Evolutionary conservation across 2,329 filamentous ascomycete genomes (phyloP).

Genomic region (Fusarium sublunatum): DNA sequence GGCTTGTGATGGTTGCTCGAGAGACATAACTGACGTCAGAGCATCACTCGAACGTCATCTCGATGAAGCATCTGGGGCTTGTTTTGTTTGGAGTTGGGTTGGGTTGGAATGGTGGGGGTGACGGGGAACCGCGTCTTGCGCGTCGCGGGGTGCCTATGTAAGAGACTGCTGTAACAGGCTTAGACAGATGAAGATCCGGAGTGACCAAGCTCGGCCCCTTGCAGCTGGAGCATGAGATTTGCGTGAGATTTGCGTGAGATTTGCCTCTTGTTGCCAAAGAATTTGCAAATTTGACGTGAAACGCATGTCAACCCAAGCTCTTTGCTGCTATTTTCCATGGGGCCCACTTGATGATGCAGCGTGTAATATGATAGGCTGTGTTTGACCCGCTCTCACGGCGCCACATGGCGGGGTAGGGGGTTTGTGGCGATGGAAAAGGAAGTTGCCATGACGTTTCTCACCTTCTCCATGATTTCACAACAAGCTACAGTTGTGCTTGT

Average conservation of each 20-base stretch:
- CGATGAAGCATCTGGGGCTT: conserved; percentile 16
- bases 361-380: conserved; percentile 8
- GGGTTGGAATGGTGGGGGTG: conserved; percentile 5
- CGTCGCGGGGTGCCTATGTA: conserved; percentile 27
- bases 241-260: neutral
- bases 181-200: neutral
- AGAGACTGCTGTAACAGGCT: neutral
- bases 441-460: conserved; percentile 11
- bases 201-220: conserved; percentile 14
- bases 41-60: conserved; percentile 36
- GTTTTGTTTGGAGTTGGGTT: conserved; percentile 20
- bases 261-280: neutral
- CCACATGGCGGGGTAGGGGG: conserved; percentile 30
- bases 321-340: neutral
- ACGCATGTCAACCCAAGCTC: conserved; percentile 6
- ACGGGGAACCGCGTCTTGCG: conserved; percentile 24
- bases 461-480: neutral
- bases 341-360: conserved; percentile 13
- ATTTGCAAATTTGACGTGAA: neutral
- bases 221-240: conserved; percentile 8
- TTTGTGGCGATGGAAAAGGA: conserved; percentile 33
- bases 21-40: conserved; percentile 33
- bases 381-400: conserved; percentile 2
- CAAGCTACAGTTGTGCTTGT: neutral
- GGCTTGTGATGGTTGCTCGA: conserved; percentile 32